These are phyloP conservation scores for Fusarium musae DNA, from an alignment of 2,329 filamentous ascomycete genomes.

Conservation along the genomic window DNA sequence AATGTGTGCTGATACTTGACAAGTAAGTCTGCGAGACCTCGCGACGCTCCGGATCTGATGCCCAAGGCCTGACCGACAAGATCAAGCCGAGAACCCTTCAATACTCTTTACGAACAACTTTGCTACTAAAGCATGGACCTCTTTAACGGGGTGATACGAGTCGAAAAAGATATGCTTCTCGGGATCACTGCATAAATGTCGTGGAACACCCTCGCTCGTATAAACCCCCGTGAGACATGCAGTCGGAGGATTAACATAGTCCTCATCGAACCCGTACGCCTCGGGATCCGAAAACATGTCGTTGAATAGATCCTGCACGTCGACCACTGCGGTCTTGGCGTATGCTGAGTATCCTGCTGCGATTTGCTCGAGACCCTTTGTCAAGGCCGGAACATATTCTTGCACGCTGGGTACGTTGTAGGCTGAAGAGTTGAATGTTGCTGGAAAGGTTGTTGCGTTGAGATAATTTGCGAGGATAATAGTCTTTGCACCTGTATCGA, in stretches of 20 bases:
- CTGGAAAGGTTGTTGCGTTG: constrained; percentile 9
- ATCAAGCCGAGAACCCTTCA: background rate
- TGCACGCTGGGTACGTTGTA: constrained; percentile 14
- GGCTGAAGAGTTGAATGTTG: constrained; percentile 16
- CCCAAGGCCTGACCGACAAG: background rate
- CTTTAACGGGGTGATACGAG: constrained; percentile 22
- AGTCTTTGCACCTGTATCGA: background rate
- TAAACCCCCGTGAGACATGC: constrained; percentile 23
- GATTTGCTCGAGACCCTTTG: background rate
- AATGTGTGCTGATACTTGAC: background rate
- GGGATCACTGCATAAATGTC: constrained; percentile 23
- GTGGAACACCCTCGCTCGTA: constrained; percentile 13
- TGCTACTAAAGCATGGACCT: constrained; percentile 20
- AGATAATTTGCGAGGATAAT: constrained; percentile 27
- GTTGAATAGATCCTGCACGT: constrained; percentile 1
- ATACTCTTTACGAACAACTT: constrained; percentile 11
- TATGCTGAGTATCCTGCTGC: constrained; percentile 14
- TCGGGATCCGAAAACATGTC: background rate
- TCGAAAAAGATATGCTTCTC: constrained; percentile 26
- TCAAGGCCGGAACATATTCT: background rate
- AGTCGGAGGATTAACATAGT: constrained; percentile 24
- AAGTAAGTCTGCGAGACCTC: background rate
- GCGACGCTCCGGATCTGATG: background rate
- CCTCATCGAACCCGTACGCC: constrained; percentile 3
- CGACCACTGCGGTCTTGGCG: constrained; percentile 1